Conservation (phyloP, 2,329 filamentous ascomycete species). For the Ophiostoma piceae region DNA sequence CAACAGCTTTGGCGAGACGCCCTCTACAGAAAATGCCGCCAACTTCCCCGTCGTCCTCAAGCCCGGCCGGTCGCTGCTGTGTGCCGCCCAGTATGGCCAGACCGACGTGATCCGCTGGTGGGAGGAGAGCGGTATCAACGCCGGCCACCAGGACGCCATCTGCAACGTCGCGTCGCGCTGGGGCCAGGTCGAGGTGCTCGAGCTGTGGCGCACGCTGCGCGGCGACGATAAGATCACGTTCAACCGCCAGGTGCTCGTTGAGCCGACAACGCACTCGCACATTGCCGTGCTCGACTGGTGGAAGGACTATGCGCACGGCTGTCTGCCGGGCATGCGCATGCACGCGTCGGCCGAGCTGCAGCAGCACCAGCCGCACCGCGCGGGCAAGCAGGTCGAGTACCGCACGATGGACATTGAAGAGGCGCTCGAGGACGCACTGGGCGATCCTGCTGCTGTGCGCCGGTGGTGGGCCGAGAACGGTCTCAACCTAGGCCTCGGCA, state of each 20-base stretch:
- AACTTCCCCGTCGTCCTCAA: conserved; percentile 52
- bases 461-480: conserved; percentile 87
- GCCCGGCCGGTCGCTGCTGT: conserved; percentile 77
- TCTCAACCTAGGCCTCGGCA: conserved; percentile 72
- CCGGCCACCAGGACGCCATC: conserved; percentile 74
- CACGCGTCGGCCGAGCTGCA: conserved; percentile 42
- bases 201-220: conserved; percentile 72
- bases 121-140: conserved; percentile 73
- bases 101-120: conserved; percentile 79
- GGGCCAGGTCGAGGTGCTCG: conserved; percentile 76
- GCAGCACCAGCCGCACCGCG: conserved; percentile 10
- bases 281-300: conserved; percentile 88
- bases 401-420: conserved; percentile 95
- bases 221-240: conserved; percentile 49
- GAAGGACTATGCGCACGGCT: conserved; percentile 61
- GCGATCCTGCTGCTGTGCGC: conserved; percentile 63
- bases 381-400: conserved; percentile 69
- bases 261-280: conserved; percentile 81
- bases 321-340: conserved; percentile 49
- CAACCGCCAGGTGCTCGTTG: conserved; percentile 54
- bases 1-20: background rate
- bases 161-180: conserved; percentile 79
- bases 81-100: conserved; percentile 77
- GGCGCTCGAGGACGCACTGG: conserved; percentile 80
- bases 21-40: background rate